Evolutionary conservation across 139 green algal species (phyloP), one percentile per base, ranked within the genome.

Genomic region (Nannochloris sp.): DNA sequence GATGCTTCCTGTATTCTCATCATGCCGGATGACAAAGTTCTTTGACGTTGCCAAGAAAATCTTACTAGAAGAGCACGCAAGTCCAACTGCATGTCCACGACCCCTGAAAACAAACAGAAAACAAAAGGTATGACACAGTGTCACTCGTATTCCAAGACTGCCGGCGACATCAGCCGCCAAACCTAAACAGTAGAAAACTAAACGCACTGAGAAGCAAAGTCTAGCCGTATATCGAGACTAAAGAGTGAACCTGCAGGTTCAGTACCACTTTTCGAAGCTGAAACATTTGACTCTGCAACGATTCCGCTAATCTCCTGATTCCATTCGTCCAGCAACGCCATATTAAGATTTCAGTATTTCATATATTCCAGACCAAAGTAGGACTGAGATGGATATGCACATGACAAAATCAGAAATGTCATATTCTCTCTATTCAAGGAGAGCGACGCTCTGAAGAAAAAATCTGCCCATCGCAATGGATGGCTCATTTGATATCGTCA

Each of bases 1-100:
- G 33, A 81, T 77, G 71, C 70, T 60, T 56, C 29, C 57, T 3
- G 69, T 65, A 43, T 63, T 56, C 10, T 78, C 82, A 36, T 87
- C 73, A 66, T 94, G 91, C 2, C 89, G 78, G 31, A 95, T 56
- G 33, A 95, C 58, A 58, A 73, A 91, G 6, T 81, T 87, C 6
- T 75, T 50, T 2, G 74, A 78, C 13, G 89, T 95, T 23, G 79
- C 86, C 25, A 95, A 65, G 11, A 87, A 63, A 4, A 95, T 67
- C 6, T 29, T 62, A n/a, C 89, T 81, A 40, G 69, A 69, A 51
- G 56, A 62, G 10, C 57, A 57, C 2, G 70, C 55, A 25, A 77
- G 68, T 17, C 58, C 65, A 3, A 77, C 59, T 1, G 65, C 40
- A 37, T 61, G 20, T 28, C 70, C 65, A 20, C 65, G 59, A 2